phyloP scores from a whole-genome alignment of 2,329 filamentous ascomycete species.

The Thermomyces lanuginosus region DNA sequence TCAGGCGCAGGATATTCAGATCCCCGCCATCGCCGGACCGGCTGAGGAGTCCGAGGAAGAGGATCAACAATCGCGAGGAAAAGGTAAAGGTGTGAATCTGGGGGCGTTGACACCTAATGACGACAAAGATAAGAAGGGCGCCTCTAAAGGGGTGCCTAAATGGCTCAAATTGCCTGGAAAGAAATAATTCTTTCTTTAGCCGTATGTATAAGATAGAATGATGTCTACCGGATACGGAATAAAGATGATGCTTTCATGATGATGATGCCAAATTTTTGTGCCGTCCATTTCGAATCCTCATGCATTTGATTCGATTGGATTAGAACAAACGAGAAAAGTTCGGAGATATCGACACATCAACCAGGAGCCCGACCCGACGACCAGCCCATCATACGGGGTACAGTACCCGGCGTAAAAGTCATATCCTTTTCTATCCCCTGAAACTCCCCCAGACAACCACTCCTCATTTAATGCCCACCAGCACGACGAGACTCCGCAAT shows the following conservation, averaged over 20 bases:
- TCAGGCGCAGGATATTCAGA: conserved; percentile 49
- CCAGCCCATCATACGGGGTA: no score
- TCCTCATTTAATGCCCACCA: no score
- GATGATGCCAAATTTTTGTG: neutral
- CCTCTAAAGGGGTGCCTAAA: conserved; percentile 45
- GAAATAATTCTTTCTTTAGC: conserved; percentile 46
- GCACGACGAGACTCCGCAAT: conserved; percentile 87
- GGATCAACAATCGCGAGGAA: conserved; percentile 7
- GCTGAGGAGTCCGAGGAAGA: conserved; percentile 27
- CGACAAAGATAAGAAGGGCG: no score
- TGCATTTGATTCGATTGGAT: neutral
- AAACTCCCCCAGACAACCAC: no score
- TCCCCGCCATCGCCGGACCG: conserved; percentile 39
- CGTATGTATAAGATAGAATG: neutral
- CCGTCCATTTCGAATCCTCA: neutral
- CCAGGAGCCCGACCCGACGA: no score
- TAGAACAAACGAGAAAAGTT: neutral
- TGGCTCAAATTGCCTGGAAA: conserved; percentile 58
- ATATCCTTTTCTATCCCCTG: no score
- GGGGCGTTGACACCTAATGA: no score
- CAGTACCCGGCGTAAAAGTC: no score
- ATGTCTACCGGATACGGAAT: neutral
- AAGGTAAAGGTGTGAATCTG: no score
- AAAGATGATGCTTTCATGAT: neutral
- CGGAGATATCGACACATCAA: no score